A percentile compares a stretch with the other conserved stretches of the same genome.
Evolutionary conservation across 2,329 filamentous ascomycete species (phyloP).

Genomic region (Ceratocystis smalleyi): DNA sequence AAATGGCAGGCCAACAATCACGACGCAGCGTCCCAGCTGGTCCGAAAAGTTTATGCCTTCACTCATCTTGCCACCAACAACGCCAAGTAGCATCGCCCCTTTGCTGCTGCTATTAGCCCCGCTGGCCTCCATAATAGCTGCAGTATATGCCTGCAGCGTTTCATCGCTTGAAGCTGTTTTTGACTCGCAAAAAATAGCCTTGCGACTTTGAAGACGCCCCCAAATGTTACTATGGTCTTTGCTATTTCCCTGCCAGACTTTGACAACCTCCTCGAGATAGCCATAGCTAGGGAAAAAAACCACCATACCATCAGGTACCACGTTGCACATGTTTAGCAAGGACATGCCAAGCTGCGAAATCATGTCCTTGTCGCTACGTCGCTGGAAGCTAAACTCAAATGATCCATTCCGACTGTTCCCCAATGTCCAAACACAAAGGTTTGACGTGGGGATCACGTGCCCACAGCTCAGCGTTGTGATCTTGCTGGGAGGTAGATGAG

Average conservation of each 20-base stretch:
- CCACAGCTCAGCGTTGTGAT: slow-evolving; percentile 80
- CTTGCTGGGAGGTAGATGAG: slow-evolving; percentile 46
- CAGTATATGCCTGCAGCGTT: slow-evolving; percentile 56
- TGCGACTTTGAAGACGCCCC: slow-evolving; percentile 41
- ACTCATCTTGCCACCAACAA: slow-evolving; percentile 86
- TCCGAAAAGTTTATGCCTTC: slow-evolving; percentile 99
- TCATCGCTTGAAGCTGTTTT: slow-evolving; percentile 47
- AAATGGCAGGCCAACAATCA: slow-evolving; percentile 86
- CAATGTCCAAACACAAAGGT: slow-evolving; percentile 65
- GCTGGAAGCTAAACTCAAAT: slow-evolving; percentile 82
- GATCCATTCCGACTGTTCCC: slow-evolving; percentile 23
- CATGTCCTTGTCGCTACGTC: slow-evolving; percentile 52
- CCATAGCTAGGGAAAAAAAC: slow-evolving; percentile 93
- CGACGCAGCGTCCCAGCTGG: slow-evolving; percentile 68
- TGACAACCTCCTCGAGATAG: slow-evolving; percentile 63
- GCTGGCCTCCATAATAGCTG: slow-evolving; percentile 38
- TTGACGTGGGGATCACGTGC: slow-evolving; percentile 75
- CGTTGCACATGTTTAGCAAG: slow-evolving; percentile 53
- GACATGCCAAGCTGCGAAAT: slow-evolving; percentile 59
- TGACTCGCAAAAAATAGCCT: slow-evolving; percentile 46
- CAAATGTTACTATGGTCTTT: slow-evolving; percentile 33
- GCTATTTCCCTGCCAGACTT: slow-evolving; percentile 39
- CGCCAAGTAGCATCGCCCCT: slow-evolving; percentile 71
- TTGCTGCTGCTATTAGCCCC: slow-evolving; percentile 26
- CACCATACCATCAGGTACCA: slow-evolving; percentile 77